Conservation (phyloP, 139 green algal species). For the Tetratostichococcus sp. region DNA sequence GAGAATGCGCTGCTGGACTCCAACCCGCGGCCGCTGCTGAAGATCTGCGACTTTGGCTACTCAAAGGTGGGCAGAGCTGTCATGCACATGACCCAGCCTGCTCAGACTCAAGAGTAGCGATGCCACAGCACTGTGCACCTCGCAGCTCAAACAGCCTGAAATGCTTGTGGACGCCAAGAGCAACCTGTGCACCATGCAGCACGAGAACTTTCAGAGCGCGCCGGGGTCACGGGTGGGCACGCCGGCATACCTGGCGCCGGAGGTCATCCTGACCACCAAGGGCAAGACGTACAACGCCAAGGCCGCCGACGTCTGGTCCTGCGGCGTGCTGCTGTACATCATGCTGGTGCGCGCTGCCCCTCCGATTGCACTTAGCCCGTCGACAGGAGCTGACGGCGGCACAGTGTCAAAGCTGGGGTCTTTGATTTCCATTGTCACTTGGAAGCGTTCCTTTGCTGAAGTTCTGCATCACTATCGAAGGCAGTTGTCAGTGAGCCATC, state of each 20-base stretch:
- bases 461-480: no score
- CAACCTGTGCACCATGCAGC: no score
- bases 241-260: constrained; percentile 94
- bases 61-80: constrained; percentile 23
- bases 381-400: no score
- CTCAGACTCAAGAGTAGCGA: no score
- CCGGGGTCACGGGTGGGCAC: constrained; percentile 89
- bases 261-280: constrained; percentile 86
- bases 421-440: no score
- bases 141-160: no score
- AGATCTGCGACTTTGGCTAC: constrained; percentile 69
- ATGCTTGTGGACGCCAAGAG: not conserved
- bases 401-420: no score
- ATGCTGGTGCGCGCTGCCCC: constrained; percentile 62
- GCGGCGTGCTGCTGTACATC: constrained; percentile 96
- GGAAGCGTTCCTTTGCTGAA: no score
- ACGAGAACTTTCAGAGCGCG: constrained; percentile 78
- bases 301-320: constrained; percentile 91
- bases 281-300: constrained; percentile 87
- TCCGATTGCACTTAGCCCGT: no score
- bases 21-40: constrained; percentile 42
- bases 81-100: no score
- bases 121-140: no score
- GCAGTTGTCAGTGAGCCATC: no score
- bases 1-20: constrained; percentile 59